Evolutionary conservation across 371 early-diverging fungal genomes (phyloP), one percentile per base, ranked within the genome.

Genomic region (Mucor ambiguus): DNA sequence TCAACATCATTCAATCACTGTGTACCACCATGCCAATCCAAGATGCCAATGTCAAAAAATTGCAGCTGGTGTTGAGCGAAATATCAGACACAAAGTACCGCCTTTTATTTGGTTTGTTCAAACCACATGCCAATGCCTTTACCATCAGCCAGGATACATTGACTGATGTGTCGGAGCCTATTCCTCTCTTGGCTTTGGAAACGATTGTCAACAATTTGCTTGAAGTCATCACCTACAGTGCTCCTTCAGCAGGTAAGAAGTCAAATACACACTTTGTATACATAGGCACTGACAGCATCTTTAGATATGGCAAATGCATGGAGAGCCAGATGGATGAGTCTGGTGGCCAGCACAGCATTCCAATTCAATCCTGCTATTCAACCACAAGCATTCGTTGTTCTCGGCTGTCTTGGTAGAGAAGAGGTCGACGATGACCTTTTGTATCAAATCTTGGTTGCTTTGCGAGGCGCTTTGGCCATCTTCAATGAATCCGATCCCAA

Each of bases 281-380:
- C 24, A 41, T 18, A 18, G 41, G 18, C 11, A 18, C 41, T 41
- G 11, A 41, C 12, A 26, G 14, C 14, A 14, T 9, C 33, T 12
- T 35, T 77, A 85, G 90, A 91, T 61, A 84, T 91, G 46, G 89
- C 90, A 1, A 92, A 91, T 72, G 85, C 83, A 14, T 94, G 96
- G 90, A 89, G 94, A 61, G 89, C 96, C 11, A 82, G 96, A 56
- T 96, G 96, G 95, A 93, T 96, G 87, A 88, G 93, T 48, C 77
- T 97, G 62, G 91, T 95, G 5, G 89, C 96, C 0, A 91, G 93
- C 54, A 92, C 93, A 22, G 95, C 96, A 0, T 97, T 97, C 88
- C 93, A 95, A 67, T 92, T 91, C 77, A 95, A 96, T 69, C 95
- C 93, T 10, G 93, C 95, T 0, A 87, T 96, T 35, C 98, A 97